Percentiles rank a stretch among this genome's conserved stretches.
Conservation (phyloP, 352 stramenopile genomes). For the Globisporangium orthogonon region DNA sequence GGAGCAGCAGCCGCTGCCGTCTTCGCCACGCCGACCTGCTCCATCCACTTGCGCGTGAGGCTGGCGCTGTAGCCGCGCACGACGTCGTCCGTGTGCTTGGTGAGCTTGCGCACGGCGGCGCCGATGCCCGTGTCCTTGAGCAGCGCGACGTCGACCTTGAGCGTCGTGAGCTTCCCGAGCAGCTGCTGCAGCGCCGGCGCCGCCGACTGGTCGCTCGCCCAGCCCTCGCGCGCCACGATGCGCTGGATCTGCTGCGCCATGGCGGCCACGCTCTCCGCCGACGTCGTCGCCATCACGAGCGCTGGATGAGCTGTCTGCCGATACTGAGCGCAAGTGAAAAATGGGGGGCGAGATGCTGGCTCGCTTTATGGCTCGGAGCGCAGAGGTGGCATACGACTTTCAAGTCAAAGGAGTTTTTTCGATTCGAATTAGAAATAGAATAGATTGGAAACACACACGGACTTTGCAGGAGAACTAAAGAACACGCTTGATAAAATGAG, state of each 20-base stretch:
- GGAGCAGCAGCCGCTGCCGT: constrained; percentile 6
- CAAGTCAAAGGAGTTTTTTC: not conserved
- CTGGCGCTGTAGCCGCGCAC: constrained; percentile 72
- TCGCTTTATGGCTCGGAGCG: too few relatives aligned
- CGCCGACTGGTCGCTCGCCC: constrained; percentile 51
- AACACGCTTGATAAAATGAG: too few relatives aligned
- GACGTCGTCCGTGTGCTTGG: constrained; percentile 80
- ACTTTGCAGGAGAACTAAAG: too few relatives aligned
- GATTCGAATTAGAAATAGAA: too few relatives aligned
- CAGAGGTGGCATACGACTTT: not conserved
- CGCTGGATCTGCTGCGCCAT: constrained; percentile 73
- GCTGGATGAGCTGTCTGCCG: not conserved
- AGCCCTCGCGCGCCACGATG: constrained; percentile 54
- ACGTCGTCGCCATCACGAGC: not conserved
- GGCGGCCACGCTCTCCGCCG: constrained; percentile 22
- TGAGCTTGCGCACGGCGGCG: constrained; percentile 77
- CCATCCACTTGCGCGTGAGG: constrained; percentile 84
- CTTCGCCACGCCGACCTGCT: constrained; percentile 43
- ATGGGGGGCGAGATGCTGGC: not conserved
- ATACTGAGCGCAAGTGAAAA: constrained; percentile 1
- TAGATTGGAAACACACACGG: too few relatives aligned
- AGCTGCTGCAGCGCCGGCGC: constrained; percentile 60
- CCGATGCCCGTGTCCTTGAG: constrained; percentile 76
- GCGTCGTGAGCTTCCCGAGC: constrained; percentile 65
- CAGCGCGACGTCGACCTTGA: constrained; percentile 70